Evolutionary conservation across 805 yeast species (phyloP).

Genomic region (Wickerhamiella siamensis): DNA sequence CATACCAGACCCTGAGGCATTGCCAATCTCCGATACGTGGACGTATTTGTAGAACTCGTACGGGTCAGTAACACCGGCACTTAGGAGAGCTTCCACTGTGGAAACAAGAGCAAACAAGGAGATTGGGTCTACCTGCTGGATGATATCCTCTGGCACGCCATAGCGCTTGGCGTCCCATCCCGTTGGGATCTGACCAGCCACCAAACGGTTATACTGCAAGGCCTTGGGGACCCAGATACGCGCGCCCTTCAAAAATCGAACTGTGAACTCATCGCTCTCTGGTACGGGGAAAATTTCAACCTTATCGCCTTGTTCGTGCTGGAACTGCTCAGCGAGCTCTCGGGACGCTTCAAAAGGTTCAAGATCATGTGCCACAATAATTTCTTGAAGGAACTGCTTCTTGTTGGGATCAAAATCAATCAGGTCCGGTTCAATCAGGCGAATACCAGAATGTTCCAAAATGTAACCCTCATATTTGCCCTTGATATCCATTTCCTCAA

Average conservation of each 20-base stretch:
- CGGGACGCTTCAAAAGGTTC: constrained; percentile 92
- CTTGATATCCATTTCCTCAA: constrained; percentile 90
- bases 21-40: constrained; percentile 97
- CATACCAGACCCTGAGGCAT: constrained; percentile 99
- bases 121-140: constrained; percentile 90
- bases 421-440: constrained; percentile 90
- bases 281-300: constrained; percentile 82
- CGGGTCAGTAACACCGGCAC: constrained; percentile 95
- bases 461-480: constrained; percentile 78
- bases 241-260: constrained; percentile 85
- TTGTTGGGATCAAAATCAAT: constrained; percentile 93
- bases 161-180: constrained; percentile 95
- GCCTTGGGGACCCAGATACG: constrained; percentile 84
- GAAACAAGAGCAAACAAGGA: constrained; percentile 87
- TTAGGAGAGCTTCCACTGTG: constrained; percentile 84
- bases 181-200: constrained; percentile 90
- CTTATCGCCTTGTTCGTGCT: constrained; percentile 82
- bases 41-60: constrained; percentile 97
- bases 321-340: constrained; percentile 91
- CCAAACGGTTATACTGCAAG: constrained; percentile 38
- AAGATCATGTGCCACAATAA: constrained; percentile 89
- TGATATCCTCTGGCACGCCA: constrained; percentile 89
- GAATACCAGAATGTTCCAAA: constrained; percentile 88
- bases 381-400: constrained; percentile 89
- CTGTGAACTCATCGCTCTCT: constrained; percentile 86